phyloP scores from a whole-genome alignment of 352 stramenopile genomes.

The Globisporangium nunn region DNA sequence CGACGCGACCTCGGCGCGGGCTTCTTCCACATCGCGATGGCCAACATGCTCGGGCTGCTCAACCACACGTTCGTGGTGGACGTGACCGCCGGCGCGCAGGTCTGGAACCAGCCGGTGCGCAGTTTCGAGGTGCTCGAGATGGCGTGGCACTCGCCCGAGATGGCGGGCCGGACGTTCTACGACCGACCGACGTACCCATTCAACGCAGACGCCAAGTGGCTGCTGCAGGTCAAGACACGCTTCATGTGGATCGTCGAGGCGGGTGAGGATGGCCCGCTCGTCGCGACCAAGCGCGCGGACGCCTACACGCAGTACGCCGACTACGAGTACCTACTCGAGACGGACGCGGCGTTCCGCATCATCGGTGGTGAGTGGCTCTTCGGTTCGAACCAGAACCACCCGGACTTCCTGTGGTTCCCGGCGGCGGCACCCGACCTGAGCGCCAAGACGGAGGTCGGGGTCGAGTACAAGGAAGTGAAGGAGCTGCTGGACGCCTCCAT shows the following conservation, averaged over 20 bases:
- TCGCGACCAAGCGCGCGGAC: conserved; percentile 35
- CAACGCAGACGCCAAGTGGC: conserved; percentile 45
- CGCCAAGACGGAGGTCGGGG: conserved; percentile 30
- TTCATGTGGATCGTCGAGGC: conserved; percentile 60
- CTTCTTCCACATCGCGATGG: conserved; percentile 14
- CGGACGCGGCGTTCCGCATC: conserved; percentile 52
- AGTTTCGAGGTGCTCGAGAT: conserved; percentile 42
- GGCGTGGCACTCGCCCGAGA: conserved; percentile 28
- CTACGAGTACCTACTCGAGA: conserved; percentile 70
- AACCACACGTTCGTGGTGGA: conserved; percentile 13
- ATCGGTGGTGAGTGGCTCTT: conserved; percentile 65
- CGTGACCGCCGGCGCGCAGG: conserved; percentile 33
- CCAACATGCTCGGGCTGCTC: conserved; percentile 9
- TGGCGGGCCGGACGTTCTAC: conserved; percentile 38
- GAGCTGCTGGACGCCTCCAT: conserved; percentile 31
- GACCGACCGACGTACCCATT: conserved; percentile 47
- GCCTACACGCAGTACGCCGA: conserved; percentile 42
- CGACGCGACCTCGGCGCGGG: conserved; percentile 11
- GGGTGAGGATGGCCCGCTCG: conserved; percentile 39
- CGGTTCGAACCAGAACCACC: conserved; percentile 43
- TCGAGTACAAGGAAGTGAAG: conserved; percentile 44
- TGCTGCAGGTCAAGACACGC: conserved; percentile 46
- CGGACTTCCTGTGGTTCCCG: conserved; percentile 71
- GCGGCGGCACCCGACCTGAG: conserved; percentile 27
- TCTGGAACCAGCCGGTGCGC: conserved; percentile 57